A percentile compares a stretch with the other conserved stretches of the same genome.
These are phyloP conservation scores for Cavenderia fasciculata DNA, from an alignment of 78 protist genomes.

Conservation along the genomic window DNA sequence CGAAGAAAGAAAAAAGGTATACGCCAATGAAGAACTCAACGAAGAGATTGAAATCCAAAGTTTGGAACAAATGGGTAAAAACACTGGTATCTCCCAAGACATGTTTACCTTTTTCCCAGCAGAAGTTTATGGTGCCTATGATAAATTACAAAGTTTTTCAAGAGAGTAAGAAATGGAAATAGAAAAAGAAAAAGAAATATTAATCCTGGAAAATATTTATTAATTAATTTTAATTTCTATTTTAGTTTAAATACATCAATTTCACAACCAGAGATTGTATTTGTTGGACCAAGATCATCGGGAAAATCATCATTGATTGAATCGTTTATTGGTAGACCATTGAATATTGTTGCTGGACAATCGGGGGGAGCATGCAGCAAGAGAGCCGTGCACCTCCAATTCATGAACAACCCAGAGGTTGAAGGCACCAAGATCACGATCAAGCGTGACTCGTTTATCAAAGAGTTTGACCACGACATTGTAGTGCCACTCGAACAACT, in stretches of 20 bases:
- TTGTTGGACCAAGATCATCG: slow-evolving; percentile 75
- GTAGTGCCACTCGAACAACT: slow-evolving; percentile 70
- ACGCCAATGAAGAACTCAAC: slow-evolving; percentile 51
- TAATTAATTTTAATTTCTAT: neutral
- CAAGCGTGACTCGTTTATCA: slow-evolving; percentile 51
- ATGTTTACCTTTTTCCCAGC: slow-evolving; percentile 56
- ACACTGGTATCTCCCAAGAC: neutral
- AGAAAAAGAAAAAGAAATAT: neutral
- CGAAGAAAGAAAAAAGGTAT: slow-evolving; percentile 15
- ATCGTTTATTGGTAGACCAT: slow-evolving; percentile 78
- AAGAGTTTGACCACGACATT: slow-evolving; percentile 79
- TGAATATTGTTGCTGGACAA: slow-evolving; percentile 46
- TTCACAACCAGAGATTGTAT: slow-evolving; percentile 81
- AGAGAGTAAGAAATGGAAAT: slow-evolving; percentile 59
- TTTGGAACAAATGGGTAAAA: slow-evolving; percentile 60
- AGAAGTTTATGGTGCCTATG: slow-evolving; percentile 73
- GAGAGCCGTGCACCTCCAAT: slow-evolving; percentile 63
- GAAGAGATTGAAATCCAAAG: slow-evolving; percentile 71
- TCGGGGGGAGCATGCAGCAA: slow-evolving; percentile 14
- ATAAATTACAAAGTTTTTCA: slow-evolving; percentile 70
- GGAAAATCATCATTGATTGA: slow-evolving; percentile 84
- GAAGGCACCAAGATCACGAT: slow-evolving; percentile 63
- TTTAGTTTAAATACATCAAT: slow-evolving; percentile 73
- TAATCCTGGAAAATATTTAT: neutral
- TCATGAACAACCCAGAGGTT: slow-evolving; percentile 48